Conservation (phyloP, 495 filamentous ascomycete genomes). For the Penicillium alfredii region DNA sequence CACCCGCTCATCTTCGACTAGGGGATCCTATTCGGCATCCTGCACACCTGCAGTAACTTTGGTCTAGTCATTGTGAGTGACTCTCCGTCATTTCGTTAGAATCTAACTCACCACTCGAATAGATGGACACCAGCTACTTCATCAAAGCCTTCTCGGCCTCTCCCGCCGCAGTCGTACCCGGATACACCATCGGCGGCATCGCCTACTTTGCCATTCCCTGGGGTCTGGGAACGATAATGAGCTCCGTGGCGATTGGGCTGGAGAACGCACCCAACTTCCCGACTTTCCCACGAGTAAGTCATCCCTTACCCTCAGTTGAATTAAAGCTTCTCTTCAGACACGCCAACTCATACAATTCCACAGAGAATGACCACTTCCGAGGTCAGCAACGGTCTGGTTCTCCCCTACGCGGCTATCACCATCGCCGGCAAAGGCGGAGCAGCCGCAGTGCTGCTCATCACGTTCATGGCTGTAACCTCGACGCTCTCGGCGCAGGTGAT, state of each 20-base stretch:
- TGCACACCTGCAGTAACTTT: constrained; percentile 38
- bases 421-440: constrained; percentile 42
- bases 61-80: constrained; percentile 33
- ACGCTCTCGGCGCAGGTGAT: constrained; percentile 40
- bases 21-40: constrained; percentile 42
- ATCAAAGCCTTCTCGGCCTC: constrained; percentile 42
- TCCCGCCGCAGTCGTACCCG: constrained; percentile 34
- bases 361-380: constrained; percentile 36
- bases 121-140: constrained; percentile 45
- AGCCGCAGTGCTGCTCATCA: constrained; percentile 34
- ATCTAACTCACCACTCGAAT: constrained; percentile 2
- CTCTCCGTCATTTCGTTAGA: neutral
- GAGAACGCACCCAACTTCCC: constrained; percentile 39
- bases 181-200: constrained; percentile 42
- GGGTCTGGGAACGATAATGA: constrained; percentile 38
- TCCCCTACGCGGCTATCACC: constrained; percentile 38
- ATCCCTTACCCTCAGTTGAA: neutral
- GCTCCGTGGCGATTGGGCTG: constrained; percentile 34
- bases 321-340: neutral
- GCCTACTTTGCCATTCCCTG: constrained; percentile 42
- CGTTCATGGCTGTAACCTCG: constrained; percentile 43
- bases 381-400: constrained; percentile 33
- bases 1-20: neutral
- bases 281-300: constrained; percentile 36
- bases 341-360: neutral